Evolutionary conservation across 495 filamentous ascomycete species (phyloP), one percentile per base, ranked within the genome.

Genomic region (Jackrogersella minutella): DNA sequence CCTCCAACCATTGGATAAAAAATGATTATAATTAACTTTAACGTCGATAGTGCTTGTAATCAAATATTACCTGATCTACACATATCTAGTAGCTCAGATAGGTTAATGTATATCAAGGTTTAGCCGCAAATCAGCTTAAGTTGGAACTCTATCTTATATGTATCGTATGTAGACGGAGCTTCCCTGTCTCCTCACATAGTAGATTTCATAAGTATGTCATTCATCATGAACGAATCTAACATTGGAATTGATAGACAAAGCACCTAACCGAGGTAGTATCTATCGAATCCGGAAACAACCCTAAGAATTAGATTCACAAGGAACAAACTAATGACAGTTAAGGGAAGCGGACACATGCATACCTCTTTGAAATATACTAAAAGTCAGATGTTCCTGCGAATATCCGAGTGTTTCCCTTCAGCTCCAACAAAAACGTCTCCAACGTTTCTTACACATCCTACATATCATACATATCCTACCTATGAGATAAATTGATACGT

Each of bases 281-380:
- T 30, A 30, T 3, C 3, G 3, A 31, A 33, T 50, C 60, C 60
- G 60, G 51, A 63, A 63, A 55, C 51, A 56, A 34, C 13, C 33
- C n/a, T n/a, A n/a, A n/a, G n/a, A n/a, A n/a, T n/a, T n/a, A 8
- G 41, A 16, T 21, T 62, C 49, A 53, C n/a, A 61, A 61, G 58
- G 36, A 44, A 16, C 26, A 22, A 59, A 49, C 41, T 34, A 26
- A 59, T 34, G 28, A 26, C 19, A 50, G 28, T 22, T 22, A 21
- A 58, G 30, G 40, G 16, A 47, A 26, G 47, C 37, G 28, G 10
- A 22, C 22, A 14, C 13, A 44, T 33, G 51, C 6, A 51, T 17
- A 41, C 30, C 21, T 17, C 19, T 7, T 34, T 34, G 37, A 17
- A 43, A 39, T 26, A 30, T 30, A n/a, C 26, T 30, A 52, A 21